Conservation (phyloP, 176 grass and related monocot species). For the Oryza glaberrima region DNA sequence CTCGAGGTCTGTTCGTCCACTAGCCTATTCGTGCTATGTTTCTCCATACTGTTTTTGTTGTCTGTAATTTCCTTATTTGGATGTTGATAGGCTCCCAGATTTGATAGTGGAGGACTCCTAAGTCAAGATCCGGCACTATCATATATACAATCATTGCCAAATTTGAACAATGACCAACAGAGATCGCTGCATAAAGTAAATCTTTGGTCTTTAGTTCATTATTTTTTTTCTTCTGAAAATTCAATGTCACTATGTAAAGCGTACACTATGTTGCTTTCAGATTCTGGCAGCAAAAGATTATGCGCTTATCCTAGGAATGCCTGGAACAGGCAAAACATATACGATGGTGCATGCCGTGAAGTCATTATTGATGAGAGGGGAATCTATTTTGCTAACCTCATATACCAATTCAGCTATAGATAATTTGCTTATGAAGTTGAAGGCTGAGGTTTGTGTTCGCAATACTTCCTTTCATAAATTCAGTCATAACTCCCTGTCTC, state of each 20-base stretch:
- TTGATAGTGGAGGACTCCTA: slow-evolving; percentile 85
- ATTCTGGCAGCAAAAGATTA: slow-evolving; percentile 98
- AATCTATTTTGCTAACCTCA: slow-evolving; percentile 93
- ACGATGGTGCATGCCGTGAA: slow-evolving; percentile 99
- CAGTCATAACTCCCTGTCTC: background rate
- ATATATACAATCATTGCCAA: slow-evolving; percentile 72
- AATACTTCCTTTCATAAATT: background rate
- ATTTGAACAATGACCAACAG: slow-evolving; percentile 86
- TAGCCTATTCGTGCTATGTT: slow-evolving; percentile 22
- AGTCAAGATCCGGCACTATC: slow-evolving; percentile 93
- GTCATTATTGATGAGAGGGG: slow-evolving; percentile 86
- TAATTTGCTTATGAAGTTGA: slow-evolving; percentile 97
- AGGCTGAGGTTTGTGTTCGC: slow-evolving; percentile 59
- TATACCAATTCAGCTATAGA: slow-evolving; percentile 99
- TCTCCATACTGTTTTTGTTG: slow-evolving; percentile 25
- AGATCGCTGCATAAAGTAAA: slow-evolving; percentile 90
- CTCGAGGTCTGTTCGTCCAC: slow-evolving; percentile 63
- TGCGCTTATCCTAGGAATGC: slow-evolving; percentile 97
- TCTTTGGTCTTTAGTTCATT: slow-evolving; percentile 28
- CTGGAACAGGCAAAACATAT: slow-evolving; percentile 97
- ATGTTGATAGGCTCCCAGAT: slow-evolving; percentile 77
- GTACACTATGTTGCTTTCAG: slow-evolving; percentile 56
- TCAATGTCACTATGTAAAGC: slow-evolving; percentile 16
- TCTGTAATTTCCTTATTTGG: slow-evolving; percentile 38
- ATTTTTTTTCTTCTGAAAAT: slow-evolving; percentile 36